These are phyloP conservation scores for Curvularia eragrostidis DNA, from an alignment of 2,329 filamentous ascomycete species.

Conservation along the genomic window DNA sequence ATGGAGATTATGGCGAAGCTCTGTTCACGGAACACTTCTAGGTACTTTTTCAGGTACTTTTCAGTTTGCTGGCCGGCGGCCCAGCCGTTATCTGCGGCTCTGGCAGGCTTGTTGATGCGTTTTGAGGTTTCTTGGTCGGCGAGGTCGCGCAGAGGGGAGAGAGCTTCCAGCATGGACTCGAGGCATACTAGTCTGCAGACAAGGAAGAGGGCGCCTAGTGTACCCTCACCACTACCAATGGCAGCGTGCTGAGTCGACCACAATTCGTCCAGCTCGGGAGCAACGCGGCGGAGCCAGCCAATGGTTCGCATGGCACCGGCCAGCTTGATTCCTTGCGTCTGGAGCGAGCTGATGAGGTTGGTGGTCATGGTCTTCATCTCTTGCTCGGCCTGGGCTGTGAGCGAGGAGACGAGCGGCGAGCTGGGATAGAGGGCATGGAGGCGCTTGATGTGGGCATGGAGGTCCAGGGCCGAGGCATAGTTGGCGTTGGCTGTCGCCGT, in stretches of 20 bases:
- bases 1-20: conserved; percentile 95
- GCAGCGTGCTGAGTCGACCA: conserved; percentile 40
- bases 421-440: conserved; percentile 82
- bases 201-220: conserved; percentile 83
- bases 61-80: conserved; percentile 89
- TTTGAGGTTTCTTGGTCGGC: conserved; percentile 80
- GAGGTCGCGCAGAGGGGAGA: conserved; percentile 84
- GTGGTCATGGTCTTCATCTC: conserved; percentile 89
- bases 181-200: conserved; percentile 84
- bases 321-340: conserved; percentile 80
- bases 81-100: conserved; percentile 58
- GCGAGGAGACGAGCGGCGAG: conserved; percentile 75
- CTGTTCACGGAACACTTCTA: conserved; percentile 97
- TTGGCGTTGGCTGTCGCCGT: conserved; percentile 63
- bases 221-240: conserved; percentile 62
- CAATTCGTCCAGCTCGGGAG: conserved; percentile 73
- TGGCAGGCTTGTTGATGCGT: conserved; percentile 42
- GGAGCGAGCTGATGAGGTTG: conserved; percentile 79
- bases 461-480: conserved; percentile 87
- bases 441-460: conserved; percentile 91
- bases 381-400: conserved; percentile 78
- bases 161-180: conserved; percentile 76
- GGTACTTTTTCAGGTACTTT: conserved; percentile 90
- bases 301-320: conserved; percentile 89
- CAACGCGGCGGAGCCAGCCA: conserved; percentile 85